Evolutionary conservation across 768 basidiomycete species (phyloP), one percentile per base, ranked within the genome.

Genomic region (Rubroboletus satanas): DNA sequence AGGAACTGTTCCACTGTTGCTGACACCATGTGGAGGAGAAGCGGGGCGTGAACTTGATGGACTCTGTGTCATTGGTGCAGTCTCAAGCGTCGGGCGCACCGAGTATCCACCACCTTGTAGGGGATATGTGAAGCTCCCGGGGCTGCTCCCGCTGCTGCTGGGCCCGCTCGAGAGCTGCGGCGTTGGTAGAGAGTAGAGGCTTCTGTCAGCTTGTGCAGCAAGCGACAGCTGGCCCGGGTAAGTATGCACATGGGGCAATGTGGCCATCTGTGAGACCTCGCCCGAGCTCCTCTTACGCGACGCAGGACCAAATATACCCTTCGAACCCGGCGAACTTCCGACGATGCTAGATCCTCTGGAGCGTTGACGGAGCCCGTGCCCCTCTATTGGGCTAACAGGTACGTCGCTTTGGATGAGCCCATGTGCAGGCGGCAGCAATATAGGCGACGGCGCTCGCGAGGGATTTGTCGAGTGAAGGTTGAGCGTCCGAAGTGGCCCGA

Each of bases 401-500:
- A 42, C 59, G 21, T 72, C 65, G 32, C 58, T 59, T 61, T 65
- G 53, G 52, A 35, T 44, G 64, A 61, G 49, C 4, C 38, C 56
- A 32, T 71, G 65, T 17, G 81, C 65, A 2, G 82, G 81, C n/a
- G 85, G 85, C 1, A 88, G 73, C 11, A 80, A 73, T 52, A 88
- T 81, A 7, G 89, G 87, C 4, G 85, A 86, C 1, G 89, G 85
- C 0, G 85, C 88, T 44, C 88, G 80, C 11, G 84, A 87, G 0
- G 84, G 82, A 49, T 80, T 80, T 3, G 85, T 74, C 1, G 84
- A 86, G 63, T 89, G 87, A 42, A 91, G 80, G 62, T 89, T 85
- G 54, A 92, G 78, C 7, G 85, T 85, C 51, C 86, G 79, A 60
- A 92, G 71, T 2, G 88, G 87, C 0, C 85, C 89, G 21, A 92